A percentile compares a stretch with the other conserved stretches of the same genome.
Conservation (phyloP, 2,329 filamentous ascomycete species). For the Fusarium abutilonis region DNA sequence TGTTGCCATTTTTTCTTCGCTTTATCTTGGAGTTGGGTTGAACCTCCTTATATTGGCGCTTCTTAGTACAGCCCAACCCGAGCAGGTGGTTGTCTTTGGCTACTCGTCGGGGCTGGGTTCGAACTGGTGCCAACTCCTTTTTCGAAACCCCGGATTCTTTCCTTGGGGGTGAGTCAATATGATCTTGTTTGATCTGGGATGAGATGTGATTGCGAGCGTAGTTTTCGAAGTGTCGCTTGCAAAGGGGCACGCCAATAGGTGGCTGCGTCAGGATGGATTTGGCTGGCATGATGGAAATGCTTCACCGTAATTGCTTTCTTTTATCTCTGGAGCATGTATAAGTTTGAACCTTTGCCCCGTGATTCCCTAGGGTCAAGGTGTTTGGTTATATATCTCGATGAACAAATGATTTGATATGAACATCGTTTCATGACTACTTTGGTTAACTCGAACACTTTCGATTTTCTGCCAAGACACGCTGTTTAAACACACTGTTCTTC, state of each 20-base stretch:
- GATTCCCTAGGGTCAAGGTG: too few species aligned
- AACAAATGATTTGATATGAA: background rate
- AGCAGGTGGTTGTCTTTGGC: constrained; percentile 21
- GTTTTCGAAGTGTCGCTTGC: constrained; percentile 14
- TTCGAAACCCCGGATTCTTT: background rate
- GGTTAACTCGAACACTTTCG: background rate
- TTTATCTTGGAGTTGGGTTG: background rate
- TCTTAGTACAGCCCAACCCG: background rate
- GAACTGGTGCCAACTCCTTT: background rate
- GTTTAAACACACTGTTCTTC: background rate
- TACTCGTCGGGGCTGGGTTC: constrained; percentile 20
- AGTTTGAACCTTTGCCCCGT: too few species aligned
- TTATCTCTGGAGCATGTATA: background rate
- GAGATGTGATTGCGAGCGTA: background rate
- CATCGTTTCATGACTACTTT: background rate
- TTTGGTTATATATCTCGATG: background rate
- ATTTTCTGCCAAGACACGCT: background rate
- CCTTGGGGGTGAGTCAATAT: background rate
- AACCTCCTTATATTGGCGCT: background rate
- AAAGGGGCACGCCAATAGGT: constrained; percentile 4
- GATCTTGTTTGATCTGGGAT: background rate
- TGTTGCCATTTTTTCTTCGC: background rate
- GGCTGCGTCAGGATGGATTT: background rate
- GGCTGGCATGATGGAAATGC: background rate
- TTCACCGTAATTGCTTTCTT: background rate